phyloP scores from a whole-genome alignment of 805 yeast genomes.

The Crinitomyces ghanaensis region DNA sequence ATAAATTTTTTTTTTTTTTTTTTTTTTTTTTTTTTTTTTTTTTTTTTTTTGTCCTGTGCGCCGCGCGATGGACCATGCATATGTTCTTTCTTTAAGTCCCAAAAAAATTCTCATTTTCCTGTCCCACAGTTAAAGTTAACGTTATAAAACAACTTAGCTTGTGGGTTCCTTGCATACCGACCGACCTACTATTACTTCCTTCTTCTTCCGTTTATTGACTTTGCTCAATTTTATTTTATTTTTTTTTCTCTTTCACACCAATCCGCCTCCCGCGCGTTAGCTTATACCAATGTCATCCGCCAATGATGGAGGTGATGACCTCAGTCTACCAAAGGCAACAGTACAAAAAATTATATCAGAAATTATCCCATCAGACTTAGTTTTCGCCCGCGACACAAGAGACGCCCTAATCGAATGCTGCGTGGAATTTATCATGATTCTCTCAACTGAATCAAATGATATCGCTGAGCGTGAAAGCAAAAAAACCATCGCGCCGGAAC shows the following conservation, averaged over 20 bases:
- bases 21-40: background rate
- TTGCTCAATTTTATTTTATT: no score
- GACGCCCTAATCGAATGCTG: constrained; percentile 95
- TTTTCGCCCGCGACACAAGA: constrained; percentile 85
- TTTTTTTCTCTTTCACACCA: background rate
- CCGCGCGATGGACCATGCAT: no score
- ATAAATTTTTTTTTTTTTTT: background rate
- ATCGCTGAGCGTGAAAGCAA: constrained; percentile 94
- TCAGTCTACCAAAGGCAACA: constrained; percentile 49
- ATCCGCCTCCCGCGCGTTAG: no score
- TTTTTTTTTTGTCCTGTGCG: no score
- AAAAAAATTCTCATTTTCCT: no score
- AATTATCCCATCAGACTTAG: constrained; percentile 75
- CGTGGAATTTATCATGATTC: constrained; percentile 88
- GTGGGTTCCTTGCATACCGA: no score
- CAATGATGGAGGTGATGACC: constrained; percentile 23
- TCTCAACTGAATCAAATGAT: constrained; percentile 87
- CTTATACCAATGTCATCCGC: constrained; percentile 13
- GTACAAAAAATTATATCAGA: constrained; percentile 92
- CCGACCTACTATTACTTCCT: no score
- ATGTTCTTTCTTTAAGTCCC: no score
- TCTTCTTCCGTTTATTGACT: no score
- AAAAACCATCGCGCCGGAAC: constrained; percentile 94
- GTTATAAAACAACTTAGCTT: no score
- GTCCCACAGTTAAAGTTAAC: no score